Conservation (phyloP, 257 asterid genomes). For the Penstemon newberryi region DNA sequence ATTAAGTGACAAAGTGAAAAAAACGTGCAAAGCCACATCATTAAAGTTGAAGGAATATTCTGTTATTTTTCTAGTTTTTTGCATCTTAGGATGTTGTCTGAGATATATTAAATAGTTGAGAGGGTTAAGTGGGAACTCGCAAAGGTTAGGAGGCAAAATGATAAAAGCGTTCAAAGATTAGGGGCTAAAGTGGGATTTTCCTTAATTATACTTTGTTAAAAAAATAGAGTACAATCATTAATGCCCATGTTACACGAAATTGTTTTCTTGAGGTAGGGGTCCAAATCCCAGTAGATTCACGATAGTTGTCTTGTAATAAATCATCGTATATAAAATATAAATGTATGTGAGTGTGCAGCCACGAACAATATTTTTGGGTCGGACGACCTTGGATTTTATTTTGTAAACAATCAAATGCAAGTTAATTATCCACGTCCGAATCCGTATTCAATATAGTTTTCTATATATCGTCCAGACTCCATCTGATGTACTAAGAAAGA, state of each 20-base stretch:
- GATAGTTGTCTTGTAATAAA: background rate
- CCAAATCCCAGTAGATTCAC: conserved; percentile 5
- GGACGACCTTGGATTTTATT: too few species aligned
- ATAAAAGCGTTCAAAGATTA: background rate
- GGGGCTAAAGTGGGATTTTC: background rate
- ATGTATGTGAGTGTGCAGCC: background rate
- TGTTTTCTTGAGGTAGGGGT: background rate
- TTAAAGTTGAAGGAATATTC: too few species aligned
- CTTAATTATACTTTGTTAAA: background rate
- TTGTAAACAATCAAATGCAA: too few species aligned
- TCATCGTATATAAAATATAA: background rate
- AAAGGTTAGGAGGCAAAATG: background rate
- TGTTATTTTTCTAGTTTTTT: too few species aligned
- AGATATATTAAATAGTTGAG: too few species aligned
- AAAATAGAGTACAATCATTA: conserved; percentile 15
- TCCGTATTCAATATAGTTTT: too few species aligned
- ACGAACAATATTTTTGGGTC: background rate
- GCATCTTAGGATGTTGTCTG: too few species aligned
- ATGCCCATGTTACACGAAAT: background rate
- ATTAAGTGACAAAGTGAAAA: too few species aligned
- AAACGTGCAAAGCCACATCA: too few species aligned
- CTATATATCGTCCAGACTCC: too few species aligned
- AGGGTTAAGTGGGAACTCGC: background rate
- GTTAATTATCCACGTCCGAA: too few species aligned
- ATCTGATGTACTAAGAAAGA: too few species aligned